Conservation (phyloP, 345 rosid genomes). For the Dipteronia dyeriana region DNA sequence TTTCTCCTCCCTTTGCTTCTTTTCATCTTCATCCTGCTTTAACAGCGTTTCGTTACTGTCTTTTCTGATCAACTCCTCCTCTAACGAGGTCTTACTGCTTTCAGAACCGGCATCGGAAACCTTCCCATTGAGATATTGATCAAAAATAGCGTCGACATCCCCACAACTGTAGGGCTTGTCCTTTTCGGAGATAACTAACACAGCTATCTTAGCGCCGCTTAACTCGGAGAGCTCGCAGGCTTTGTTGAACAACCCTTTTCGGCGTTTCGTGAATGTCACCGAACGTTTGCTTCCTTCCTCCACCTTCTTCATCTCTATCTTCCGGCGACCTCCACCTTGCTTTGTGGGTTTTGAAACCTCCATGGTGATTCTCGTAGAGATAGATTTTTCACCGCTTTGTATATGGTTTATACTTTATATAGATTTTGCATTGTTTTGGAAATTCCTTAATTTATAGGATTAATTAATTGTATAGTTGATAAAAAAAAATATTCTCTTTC, state of each 20-base stretch:
- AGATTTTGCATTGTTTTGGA: too few species aligned
- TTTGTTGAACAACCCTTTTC: not conserved
- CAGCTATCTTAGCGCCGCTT: not conserved
- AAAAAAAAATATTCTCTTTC: too few species aligned
- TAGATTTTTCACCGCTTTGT: not conserved
- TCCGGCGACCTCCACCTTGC: not conserved
- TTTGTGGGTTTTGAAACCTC: not conserved
- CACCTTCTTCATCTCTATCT: not conserved
- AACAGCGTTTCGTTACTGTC: not conserved
- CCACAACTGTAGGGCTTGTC: not conserved
- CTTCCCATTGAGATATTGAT: not conserved
- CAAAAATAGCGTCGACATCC: not conserved
- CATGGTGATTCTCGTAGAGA: not conserved
- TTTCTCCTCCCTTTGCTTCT: not conserved
- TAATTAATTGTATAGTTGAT: too few species aligned
- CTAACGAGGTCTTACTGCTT: not conserved
- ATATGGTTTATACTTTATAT: too few species aligned
- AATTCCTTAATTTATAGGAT: too few species aligned
- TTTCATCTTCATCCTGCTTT: not conserved
- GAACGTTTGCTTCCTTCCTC: not conserved
- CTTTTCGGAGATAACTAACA: not conserved
- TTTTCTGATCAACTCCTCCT: not conserved
- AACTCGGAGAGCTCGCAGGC: not conserved
- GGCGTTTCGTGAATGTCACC: not conserved
- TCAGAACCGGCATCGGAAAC: not conserved